Base-by-base conservation (phyloP, 306 rosid species). In the Vicia sativa region DNA sequence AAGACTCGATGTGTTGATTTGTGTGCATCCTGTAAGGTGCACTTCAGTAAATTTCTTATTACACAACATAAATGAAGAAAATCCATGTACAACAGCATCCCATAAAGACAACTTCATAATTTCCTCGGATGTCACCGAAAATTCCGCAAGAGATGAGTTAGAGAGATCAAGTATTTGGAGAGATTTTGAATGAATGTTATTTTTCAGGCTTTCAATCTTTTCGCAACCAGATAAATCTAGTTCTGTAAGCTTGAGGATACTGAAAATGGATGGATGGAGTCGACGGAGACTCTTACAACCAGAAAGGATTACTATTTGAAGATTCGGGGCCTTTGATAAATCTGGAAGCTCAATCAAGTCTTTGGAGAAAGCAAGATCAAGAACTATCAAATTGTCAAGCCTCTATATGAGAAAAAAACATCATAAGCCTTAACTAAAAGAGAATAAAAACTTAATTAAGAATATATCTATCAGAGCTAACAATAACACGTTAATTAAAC, bases 291-390 rank as follows among this genome's bases (percentile, higher is more conserved):
- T 57, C 23, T 0, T 0, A 77, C 81, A 77, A 2, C 0, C 0
- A 0, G 0, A 0, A 0, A 57, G 42, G 3, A 3, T 0, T 1
- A 71, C 3, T 0, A 0, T 0, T 41, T 39, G 5, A 41, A 78
- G 70, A 4, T 58, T 66, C 19, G 72, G 19, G 1, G 74, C 70
- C 4, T 0, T 1, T 0, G 53, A 48, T 4, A 72, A 28, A 11
- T 65, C 58, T 0, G 77, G 70, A 2, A 72, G n/a, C 63, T 77
- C 65, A 2, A 38, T 43, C 38, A 77, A 4, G 1, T 72, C 5
- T 29, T 0, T 0, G 8, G 37, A 77, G 0, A 0, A 0, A 0
- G 0, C 0, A 18, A 77, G 43, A 0, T 12, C 0, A 9, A 71
- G 13, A 8, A 0, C 0, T 18, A 28, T 18, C 8, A 71, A 65